Evolutionary conservation across 768 basidiomycete species (phyloP).

Genomic region (Boletus rufocinnamomeus): DNA sequence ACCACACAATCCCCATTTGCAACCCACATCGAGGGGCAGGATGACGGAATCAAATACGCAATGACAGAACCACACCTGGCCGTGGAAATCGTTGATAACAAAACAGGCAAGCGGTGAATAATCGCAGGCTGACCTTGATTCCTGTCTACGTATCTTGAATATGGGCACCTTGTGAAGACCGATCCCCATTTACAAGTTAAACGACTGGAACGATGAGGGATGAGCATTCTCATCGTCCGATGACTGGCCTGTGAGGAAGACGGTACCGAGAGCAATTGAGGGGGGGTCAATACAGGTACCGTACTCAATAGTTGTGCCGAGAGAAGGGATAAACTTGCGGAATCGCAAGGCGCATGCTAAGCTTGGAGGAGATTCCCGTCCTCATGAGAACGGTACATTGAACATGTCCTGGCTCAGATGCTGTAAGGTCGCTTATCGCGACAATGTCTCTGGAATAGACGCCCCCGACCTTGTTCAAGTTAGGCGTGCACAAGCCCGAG

Average conservation of each 20-base stretch:
- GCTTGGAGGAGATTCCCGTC: neutral
- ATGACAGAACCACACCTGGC: neutral
- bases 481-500: neutral
- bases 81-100: neutral
- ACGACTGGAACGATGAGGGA: neutral
- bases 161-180: too few species aligned
- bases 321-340: neutral
- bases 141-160: neutral
- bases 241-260: neutral
- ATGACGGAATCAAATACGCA: slow-evolving; percentile 2
- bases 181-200: neutral
- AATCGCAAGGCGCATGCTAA: neutral
- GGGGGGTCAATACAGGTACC: too few species aligned
- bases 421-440: neutral
- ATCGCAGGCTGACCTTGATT: neutral
- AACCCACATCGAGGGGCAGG: neutral
- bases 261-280: too few species aligned
- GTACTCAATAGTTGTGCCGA: neutral
- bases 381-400: neutral
- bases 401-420: neutral
- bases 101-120: neutral
- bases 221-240: too few species aligned
- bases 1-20: slow-evolving; percentile 1
- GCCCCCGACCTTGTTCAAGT: neutral
- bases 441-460: neutral